Evolutionary conservation across 345 rosid species (phyloP).

Genomic region (Murraya koenigii): DNA sequence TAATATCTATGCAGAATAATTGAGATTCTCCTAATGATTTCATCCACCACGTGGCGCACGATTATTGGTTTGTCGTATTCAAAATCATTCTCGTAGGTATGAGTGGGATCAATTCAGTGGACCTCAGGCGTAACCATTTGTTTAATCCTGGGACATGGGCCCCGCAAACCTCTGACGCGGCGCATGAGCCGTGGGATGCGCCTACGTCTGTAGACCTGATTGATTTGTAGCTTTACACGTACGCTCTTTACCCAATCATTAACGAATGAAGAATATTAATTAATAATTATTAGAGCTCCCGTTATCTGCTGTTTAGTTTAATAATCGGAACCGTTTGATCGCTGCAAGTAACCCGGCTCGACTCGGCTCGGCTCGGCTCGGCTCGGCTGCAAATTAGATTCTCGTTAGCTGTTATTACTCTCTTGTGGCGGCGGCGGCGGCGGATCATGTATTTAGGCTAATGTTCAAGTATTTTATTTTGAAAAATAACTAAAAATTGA

Average conservation of each 20-base stretch:
- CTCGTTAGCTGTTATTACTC: not conserved
- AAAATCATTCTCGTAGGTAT: not conserved
- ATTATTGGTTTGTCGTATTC: slow-evolving; percentile 17
- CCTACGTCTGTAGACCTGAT: slow-evolving; percentile 13
- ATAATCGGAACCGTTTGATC: not conserved
- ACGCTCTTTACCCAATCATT: slow-evolving; percentile 25
- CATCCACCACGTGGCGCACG: slow-evolving; percentile 15
- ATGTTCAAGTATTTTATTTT: not conserved
- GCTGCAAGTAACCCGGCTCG: slow-evolving; percentile 7
- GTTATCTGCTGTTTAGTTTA: too few relatives aligned
- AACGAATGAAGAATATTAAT: not conserved
- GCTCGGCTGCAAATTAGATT: not conserved
- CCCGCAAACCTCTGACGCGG: slow-evolving; percentile 13
- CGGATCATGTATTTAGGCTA: too few relatives aligned
- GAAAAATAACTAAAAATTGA: not conserved
- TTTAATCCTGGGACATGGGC: not conserved
- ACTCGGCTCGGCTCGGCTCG: slow-evolving; percentile 19
- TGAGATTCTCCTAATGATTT: slow-evolving; percentile 16
- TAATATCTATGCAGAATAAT: not conserved
- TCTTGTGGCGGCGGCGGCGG: too few relatives aligned
- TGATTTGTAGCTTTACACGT: slow-evolving; percentile 22
- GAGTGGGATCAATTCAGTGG: slow-evolving; percentile 16
- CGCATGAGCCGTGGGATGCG: slow-evolving; percentile 45
- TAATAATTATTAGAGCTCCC: not conserved
- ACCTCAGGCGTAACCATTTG: not conserved